Percentiles rank a stretch among this genome's conserved stretches.
phyloP scores from a whole-genome alignment of 208 protist genomes.

The Naegleria lovaniensis region DNA sequence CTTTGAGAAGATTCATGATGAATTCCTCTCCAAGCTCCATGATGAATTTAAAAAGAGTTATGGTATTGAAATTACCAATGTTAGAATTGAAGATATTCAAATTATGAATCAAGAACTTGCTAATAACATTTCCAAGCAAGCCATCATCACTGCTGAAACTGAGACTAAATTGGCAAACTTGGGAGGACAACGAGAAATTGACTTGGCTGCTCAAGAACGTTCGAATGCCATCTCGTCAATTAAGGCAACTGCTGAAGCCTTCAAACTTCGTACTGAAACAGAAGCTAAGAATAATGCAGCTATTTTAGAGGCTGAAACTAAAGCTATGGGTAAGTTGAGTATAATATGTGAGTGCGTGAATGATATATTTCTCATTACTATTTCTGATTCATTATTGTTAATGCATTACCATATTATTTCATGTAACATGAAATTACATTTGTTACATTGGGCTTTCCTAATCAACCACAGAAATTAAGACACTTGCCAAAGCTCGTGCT shows the following conservation, averaged over 20 bases:
- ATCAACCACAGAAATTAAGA: background rate
- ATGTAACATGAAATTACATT: no score
- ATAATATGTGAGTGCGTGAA: no score
- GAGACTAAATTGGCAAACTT: conserved; percentile 30
- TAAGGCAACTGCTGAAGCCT: conserved; percentile 17
- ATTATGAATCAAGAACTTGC: conserved; percentile 34
- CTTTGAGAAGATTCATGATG: conserved; percentile 35
- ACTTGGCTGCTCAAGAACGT: background rate
- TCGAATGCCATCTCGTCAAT: background rate
- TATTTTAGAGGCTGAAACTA: conserved; percentile 26
- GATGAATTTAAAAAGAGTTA: conserved; percentile 32
- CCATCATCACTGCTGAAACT: conserved; percentile 30
- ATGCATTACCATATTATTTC: no score
- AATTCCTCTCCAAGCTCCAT: conserved; percentile 31
- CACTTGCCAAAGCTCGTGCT: conserved; percentile 15
- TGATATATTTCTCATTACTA: no score
- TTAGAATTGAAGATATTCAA: conserved; percentile 31
- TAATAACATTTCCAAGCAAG: conserved; percentile 34
- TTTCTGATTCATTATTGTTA: no score
- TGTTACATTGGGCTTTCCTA: no score
- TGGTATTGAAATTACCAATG: conserved; percentile 33
- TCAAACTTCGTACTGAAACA: conserved; percentile 25
- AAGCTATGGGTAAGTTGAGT: conserved; percentile 20
- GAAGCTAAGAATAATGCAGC: conserved; percentile 30
- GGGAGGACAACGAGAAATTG: conserved; percentile 30